Conservation (phyloP, 495 filamentous ascomycete genomes). For the Aspergillus biplanus region DNA sequence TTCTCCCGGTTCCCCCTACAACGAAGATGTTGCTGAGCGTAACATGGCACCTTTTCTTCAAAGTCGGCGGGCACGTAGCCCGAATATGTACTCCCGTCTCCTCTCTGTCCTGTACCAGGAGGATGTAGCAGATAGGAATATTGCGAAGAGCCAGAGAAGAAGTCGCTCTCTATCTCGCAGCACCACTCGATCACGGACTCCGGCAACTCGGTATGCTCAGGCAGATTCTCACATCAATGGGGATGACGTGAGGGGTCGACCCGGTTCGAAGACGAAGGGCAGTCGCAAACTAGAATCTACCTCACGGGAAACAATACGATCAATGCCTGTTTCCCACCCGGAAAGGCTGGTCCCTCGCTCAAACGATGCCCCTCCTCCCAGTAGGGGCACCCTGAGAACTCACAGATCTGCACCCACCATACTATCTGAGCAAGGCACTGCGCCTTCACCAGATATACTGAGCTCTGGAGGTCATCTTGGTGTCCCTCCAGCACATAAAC, state of each 20-base stretch:
- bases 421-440: slow-evolving; percentile 25
- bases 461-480: slow-evolving; percentile 33
- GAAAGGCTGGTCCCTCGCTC: slow-evolving; percentile 17
- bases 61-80: slow-evolving; percentile 26
- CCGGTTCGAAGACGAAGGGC: slow-evolving; percentile 12
- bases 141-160: slow-evolving; percentile 32
- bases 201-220: slow-evolving; percentile 27
- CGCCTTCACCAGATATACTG: slow-evolving; percentile 12
- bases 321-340: slow-evolving; percentile 3
- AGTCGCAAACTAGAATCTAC: slow-evolving; percentile 11
- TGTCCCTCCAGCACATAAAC: slow-evolving; percentile 43
- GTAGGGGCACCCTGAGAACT: slow-evolving; percentile 23
- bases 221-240: slow-evolving; percentile 2
- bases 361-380: not conserved
- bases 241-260: slow-evolving; percentile 8
- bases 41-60: slow-evolving; percentile 49
- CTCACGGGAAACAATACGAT: slow-evolving; percentile 18
- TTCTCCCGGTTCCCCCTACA: slow-evolving; percentile 45
- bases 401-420: slow-evolving; percentile 43
- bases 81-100: slow-evolving; percentile 34
- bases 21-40: slow-evolving; percentile 53
- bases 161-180: slow-evolving; percentile 31
- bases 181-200: slow-evolving; percentile 24
- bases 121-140: slow-evolving; percentile 51
- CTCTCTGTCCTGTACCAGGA: slow-evolving; percentile 45